phyloP scores from a whole-genome alignment of 306 rosid genomes.

The Cucurbita moschata region DNA sequence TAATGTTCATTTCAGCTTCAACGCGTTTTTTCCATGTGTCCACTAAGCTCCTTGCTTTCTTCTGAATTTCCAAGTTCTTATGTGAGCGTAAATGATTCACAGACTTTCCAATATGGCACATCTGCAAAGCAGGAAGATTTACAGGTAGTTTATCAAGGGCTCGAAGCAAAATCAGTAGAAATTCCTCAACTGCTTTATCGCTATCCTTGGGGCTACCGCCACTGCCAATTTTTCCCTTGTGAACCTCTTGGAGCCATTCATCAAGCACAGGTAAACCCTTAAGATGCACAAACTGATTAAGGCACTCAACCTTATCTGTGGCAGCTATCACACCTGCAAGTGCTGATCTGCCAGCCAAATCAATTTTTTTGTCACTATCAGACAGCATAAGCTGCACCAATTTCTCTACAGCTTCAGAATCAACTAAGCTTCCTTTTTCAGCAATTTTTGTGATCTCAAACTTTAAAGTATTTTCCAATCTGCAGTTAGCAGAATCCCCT shows the following conservation, averaged over 20 bases:
- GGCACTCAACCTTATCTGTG: conserved; percentile 67
- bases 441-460: conserved; percentile 69
- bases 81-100: conserved; percentile 68
- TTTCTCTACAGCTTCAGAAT: conserved; percentile 58
- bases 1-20: conserved; percentile 74
- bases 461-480: conserved; percentile 45
- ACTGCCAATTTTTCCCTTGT: conserved; percentile 65
- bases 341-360: conserved; percentile 55
- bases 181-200: conserved; percentile 74
- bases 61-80: conserved; percentile 77
- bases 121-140: conserved; percentile 65
- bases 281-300: conserved; percentile 53
- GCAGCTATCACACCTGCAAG: conserved; percentile 66
- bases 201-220: conserved; percentile 34
- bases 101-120: conserved; percentile 78
- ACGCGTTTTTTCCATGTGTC: conserved; percentile 94
- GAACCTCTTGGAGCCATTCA: conserved; percentile 91
- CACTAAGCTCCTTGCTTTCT: conserved; percentile 69
- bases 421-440: conserved; percentile 75
- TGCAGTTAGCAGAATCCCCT: conserved; percentile 54
- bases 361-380: conserved; percentile 64
- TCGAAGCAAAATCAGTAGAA: conserved; percentile 64
- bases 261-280: conserved; percentile 67
- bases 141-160: conserved; percentile 91
- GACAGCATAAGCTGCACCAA: conserved; percentile 68